Evolutionary conservation across 2,329 filamentous ascomycete genomes (phyloP), one percentile per base, ranked within the genome.

Genomic region (Trichoderma oligosporum): DNA sequence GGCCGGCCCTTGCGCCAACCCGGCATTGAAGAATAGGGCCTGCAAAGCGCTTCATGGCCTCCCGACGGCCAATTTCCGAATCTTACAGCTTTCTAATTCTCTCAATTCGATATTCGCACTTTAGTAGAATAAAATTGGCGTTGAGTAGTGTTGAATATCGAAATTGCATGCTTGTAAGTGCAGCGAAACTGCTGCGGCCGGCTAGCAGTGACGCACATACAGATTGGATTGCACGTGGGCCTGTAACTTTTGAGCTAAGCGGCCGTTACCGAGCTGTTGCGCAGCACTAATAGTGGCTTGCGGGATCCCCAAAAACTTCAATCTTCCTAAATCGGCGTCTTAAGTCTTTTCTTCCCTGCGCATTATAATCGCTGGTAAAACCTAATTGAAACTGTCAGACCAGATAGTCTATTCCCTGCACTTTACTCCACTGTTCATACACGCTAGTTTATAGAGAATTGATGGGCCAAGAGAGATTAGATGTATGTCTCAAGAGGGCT

Each of bases 31-130:
- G 59, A 59, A 64, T 58, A 56, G 66, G 63, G 60, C 64, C 66
- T 41, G 66, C 64, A 58, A 70, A 65, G 63, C 62, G 62, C 60
- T 66, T 67, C 69, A 72, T 72, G 54, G 65, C 67, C 68, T 64
- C 61, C 59, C 54, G 56, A 61, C 62, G 65, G 63, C 66, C 55
- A 56, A 56, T 56, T 25, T 49, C 22, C 27, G 51, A 11, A 20
- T 24, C 38, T 22, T 35, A n/a, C 35, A 33, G 29, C 16, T 48
- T 56, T 44, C 16, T 25, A 14, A 5, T 47, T 48, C 33, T 47
- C 35, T 56, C 51, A 42, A 38, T 29, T 44, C 51, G 16, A 29
- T 49, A 18, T 22, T 31, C 20, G 61, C 60, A 60, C 63, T 55
- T 41, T 61, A 51, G 8, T 18, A 33, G 33, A 29, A n/a, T 29